Evolutionary conservation across 2,329 filamentous ascomycete species (phyloP).

Genomic region (Eurotiales sp.): DNA sequence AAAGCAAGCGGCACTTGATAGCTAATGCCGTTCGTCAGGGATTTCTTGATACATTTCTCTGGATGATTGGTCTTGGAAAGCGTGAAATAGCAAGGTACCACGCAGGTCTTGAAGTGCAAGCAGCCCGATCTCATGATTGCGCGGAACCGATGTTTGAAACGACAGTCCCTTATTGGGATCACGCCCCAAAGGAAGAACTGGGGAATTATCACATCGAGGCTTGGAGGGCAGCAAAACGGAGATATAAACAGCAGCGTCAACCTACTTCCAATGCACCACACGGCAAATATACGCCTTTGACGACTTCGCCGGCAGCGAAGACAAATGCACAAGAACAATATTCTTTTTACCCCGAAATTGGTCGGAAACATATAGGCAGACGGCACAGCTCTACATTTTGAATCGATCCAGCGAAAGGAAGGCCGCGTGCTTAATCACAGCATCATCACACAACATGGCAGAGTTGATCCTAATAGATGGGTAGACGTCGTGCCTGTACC

Average conservation of each 20-base stretch:
- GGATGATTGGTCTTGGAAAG: slow-evolving; percentile 11
- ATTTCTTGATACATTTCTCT: slow-evolving; percentile 10
- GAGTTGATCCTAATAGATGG: neutral
- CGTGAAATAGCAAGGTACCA: slow-evolving; percentile 16
- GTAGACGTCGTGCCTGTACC: too few relatives aligned
- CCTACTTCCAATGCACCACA: neutral
- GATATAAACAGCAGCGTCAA: neutral
- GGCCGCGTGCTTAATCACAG: too few relatives aligned
- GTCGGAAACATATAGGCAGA: slow-evolving; percentile 3
- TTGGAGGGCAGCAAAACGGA: slow-evolving; percentile 11
- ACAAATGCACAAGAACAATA: neutral
- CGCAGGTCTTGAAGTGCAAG: slow-evolving; percentile 17
- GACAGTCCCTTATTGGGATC: slow-evolving; percentile 13
- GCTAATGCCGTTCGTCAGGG: slow-evolving; percentile 14
- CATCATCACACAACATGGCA: too few relatives aligned
- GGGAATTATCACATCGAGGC: slow-evolving; percentile 16
- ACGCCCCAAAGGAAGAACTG: slow-evolving; percentile 16
- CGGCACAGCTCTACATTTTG: slow-evolving; percentile 7
- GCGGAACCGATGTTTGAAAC: slow-evolving; percentile 18
- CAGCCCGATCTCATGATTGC: slow-evolving; percentile 14
- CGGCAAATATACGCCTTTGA: too few relatives aligned
- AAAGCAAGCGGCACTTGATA: slow-evolving; percentile 3
- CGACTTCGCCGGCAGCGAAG: neutral
- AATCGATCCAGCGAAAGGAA: neutral
- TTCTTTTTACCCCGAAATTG: neutral